Base-by-base conservation (phyloP, 2,329 filamentous ascomycete genomes). In the Xylariaceae sp. region DNA sequence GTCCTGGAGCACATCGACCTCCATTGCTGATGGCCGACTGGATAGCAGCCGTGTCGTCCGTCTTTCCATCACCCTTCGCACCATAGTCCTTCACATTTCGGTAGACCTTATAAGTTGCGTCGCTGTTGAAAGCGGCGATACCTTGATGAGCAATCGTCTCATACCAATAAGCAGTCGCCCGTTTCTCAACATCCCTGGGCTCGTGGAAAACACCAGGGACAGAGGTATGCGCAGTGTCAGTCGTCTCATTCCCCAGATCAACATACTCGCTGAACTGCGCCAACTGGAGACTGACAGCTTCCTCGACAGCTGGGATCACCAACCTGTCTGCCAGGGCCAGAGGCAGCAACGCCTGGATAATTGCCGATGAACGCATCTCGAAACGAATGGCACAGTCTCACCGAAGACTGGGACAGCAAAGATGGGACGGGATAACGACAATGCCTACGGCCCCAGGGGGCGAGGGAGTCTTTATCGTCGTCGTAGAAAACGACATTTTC, bases 21-120 rank as follows among this genome's bases (percentile, higher is more conserved):
- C 56, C 56, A 17, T 55, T 54, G 18, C 42, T 45, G 12, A 60
- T 56, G 34, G 58, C 58, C 0, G 34, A 38, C 28, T 60, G 51
- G 31, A 60, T 60, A 11, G 58, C 54, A 9, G 40, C 47, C 1
- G 54, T 56, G 16, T 57, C 56, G 18, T 60, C 58, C 3, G 50
- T 55, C 2, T 31, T 46, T n/a, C 58, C 58, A 31, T 59, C 56
- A 13, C 54, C 63, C 51, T 62, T 63, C n/a, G 69, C 69, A 33
- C 69, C 69, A 48, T 69, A 71, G 51, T 67, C 66, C 50, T 65
- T 70, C 31, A 71, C 69, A 42, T 71, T 71, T 52, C 69, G 65
- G 49, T 66, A 72, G 36, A 72, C 66, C 48, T 66, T 63, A 48
- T 71, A 71, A 6, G 62, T 48, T 5, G 56, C 51, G 45, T 66